These are phyloP conservation scores for Thielaviopsis punctulata DNA, from an alignment of 2,329 filamentous ascomycete species.

Conservation along the genomic window DNA sequence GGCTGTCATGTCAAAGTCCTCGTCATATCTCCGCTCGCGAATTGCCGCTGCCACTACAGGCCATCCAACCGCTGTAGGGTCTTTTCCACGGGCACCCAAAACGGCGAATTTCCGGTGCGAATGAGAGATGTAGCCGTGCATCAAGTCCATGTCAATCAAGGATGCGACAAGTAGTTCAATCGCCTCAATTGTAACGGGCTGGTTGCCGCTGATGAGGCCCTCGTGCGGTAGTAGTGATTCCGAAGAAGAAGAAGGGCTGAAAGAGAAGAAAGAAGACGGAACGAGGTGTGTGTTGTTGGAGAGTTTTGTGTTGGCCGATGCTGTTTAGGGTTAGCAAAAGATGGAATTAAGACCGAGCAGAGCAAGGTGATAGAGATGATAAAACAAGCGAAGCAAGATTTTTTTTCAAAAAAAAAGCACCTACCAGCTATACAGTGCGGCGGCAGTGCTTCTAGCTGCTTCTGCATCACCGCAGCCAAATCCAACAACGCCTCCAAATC, in stretches of 20 bases:
- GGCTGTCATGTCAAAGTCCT: slow-evolving; percentile 41
- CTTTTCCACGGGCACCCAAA: slow-evolving; percentile 52
- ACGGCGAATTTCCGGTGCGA: slow-evolving; percentile 64
- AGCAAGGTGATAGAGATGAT: neutral
- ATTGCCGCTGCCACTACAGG: slow-evolving; percentile 57
- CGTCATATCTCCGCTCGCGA: slow-evolving; percentile 38
- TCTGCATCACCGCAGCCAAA: slow-evolving; percentile 48
- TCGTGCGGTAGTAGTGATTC: slow-evolving; percentile 39
- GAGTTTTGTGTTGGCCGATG: slow-evolving; percentile 6
- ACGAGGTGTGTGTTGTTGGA: slow-evolving; percentile 8
- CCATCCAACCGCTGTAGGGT: slow-evolving; percentile 54
- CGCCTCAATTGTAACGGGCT: slow-evolving; percentile 39
- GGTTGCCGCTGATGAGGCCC: slow-evolving; percentile 47
- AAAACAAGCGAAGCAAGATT: too few species aligned
- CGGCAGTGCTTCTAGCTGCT: slow-evolving; percentile 33
- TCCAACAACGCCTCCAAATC: slow-evolving; percentile 51
- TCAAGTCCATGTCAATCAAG: slow-evolving; percentile 61
- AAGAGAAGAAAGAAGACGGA: neutral
- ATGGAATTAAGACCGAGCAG: neutral
- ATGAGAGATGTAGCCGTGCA: slow-evolving; percentile 74
- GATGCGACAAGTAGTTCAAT: slow-evolving; percentile 65
- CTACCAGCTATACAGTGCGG: slow-evolving; percentile 8
- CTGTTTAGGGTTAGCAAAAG: slow-evolving; percentile 2
- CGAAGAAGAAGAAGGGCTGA: slow-evolving; percentile 19
- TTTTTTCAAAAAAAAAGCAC: neutral